Evolutionary conservation across 1,139 yeast species (phyloP), one percentile per base, ranked within the genome.

Genomic region (Yamadazyma sp.): DNA sequence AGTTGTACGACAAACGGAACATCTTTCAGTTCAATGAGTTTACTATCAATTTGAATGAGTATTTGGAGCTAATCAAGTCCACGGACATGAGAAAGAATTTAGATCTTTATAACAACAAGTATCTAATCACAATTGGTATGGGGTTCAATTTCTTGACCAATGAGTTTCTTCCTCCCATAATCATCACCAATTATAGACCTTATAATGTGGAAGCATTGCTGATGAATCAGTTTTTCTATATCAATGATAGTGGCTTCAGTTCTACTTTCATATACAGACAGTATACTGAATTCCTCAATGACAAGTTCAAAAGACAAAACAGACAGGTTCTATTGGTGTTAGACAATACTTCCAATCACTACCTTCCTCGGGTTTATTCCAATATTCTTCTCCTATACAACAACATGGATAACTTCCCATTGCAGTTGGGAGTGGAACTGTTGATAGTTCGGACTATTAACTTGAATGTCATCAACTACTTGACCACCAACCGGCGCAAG

Each of bases 11-110:
- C n/a, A 30, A 29, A n/a, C 39, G 43, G n/a, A 32, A 50, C 28
- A 47, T 54, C 7, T 56, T 51, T 34, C 53, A 54, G 28, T 54
- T 49, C 33, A 43, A 37, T 15, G 58, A 53, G 31, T 33, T 54
- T 13, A 44, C 55, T 6, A 38, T 56, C 21, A 51, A 56, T 36
- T 33, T 56, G n/a, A 41, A 42, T 7, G 42, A 45, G 12, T 35
- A 54, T 13, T 24, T 46, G 10, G 34, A 34, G 12, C 26, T 43
- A 10, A 25, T 42, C n/a, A 33, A 29, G 4, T 41, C 45, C 4
- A 29, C 37, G 4, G 34, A 11, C 11, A 11, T 30, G 11, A 21
- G n/a, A 7, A 32, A 28, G 23, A 27, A 27, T 27, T 15, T 27
- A n/a, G 16, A 13, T 18, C 12, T 22, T n/a, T 4, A 27, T 14